Conservation (phyloP, 805 yeast genomes). For the Komagataella populi region DNA sequence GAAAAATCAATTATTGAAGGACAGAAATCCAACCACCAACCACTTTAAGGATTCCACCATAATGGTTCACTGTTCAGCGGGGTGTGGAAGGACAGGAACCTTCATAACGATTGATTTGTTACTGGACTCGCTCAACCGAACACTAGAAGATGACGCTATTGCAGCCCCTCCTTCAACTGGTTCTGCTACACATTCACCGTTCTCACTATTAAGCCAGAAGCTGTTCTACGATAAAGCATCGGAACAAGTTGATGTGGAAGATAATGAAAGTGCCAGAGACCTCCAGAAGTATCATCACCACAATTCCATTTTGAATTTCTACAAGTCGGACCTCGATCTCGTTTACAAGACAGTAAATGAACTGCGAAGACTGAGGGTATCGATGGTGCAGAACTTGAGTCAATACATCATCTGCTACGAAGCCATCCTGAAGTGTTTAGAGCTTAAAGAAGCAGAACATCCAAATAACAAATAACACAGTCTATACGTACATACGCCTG, state of each 20-base stretch:
- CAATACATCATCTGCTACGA: slow-evolving; percentile 41
- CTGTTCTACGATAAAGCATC: slow-evolving; percentile 1
- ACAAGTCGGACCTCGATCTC: slow-evolving; percentile 19
- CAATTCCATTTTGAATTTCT: background rate
- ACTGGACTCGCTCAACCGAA: slow-evolving; percentile 8
- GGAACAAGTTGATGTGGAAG: background rate
- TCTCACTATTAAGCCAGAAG: background rate
- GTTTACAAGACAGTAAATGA: slow-evolving; percentile 30
- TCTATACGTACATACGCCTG: background rate
- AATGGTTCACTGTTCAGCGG: slow-evolving; percentile 45
- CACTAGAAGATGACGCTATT: background rate
- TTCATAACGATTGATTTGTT: slow-evolving; percentile 32
- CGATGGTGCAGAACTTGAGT: slow-evolving; percentile 44
- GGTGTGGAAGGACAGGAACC: slow-evolving; percentile 46
- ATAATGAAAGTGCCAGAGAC: slow-evolving; percentile 1
- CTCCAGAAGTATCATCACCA: background rate
- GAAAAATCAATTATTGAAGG: slow-evolving; percentile 12
- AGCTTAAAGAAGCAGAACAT: background rate
- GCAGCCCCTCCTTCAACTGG: background rate
- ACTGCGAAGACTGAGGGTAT: slow-evolving; percentile 37
- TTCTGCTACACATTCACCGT: background rate
- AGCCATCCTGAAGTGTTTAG: slow-evolving; percentile 11
- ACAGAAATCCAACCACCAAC: background rate
- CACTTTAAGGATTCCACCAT: slow-evolving; percentile 6
- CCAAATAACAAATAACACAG: background rate